phyloP scores from a whole-genome alignment of 2,329 filamentous ascomycete species.

The Stemphylium vesicarium region DNA sequence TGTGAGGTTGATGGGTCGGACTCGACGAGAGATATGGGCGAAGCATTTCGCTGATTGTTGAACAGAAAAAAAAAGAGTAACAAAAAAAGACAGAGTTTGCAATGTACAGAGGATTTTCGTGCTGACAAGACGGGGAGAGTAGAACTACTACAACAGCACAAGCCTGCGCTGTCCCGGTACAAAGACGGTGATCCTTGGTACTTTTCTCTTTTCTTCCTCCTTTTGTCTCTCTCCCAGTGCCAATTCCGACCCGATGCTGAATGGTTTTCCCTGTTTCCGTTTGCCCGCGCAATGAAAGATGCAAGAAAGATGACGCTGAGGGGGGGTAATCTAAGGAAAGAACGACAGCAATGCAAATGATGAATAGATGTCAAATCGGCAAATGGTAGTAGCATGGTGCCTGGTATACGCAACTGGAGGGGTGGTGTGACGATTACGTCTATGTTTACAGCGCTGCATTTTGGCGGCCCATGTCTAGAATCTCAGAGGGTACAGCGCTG shows the following conservation, averaged over 20 bases:
- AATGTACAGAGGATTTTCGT: no score
- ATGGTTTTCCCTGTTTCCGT: not conserved
- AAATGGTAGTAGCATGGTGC: not conserved
- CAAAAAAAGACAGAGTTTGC: no score
- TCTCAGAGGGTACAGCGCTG: constrained; percentile 48
- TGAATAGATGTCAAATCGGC: not conserved
- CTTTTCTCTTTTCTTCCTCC: not conserved
- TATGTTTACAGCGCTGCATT: constrained; percentile 26
- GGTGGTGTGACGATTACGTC: not conserved
- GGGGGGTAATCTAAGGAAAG: not conserved
- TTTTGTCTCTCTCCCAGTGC: not conserved
- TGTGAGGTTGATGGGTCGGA: no score
- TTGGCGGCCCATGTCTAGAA: constrained; percentile 41
- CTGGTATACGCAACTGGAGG: not conserved
- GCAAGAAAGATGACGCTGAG: not conserved
- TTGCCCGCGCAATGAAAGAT: not conserved
- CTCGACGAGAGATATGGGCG: no score
- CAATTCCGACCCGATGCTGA: not conserved
- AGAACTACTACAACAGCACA: no score
- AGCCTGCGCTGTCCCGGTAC: no score
- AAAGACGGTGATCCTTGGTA: no score
- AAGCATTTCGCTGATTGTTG: no score
- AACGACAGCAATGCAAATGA: not conserved
- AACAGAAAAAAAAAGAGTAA: no score
- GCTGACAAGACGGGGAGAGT: no score